Base-by-base conservation (phyloP, 2,329 filamentous ascomycete genomes). In the Cytospora chrysosperma region DNA sequence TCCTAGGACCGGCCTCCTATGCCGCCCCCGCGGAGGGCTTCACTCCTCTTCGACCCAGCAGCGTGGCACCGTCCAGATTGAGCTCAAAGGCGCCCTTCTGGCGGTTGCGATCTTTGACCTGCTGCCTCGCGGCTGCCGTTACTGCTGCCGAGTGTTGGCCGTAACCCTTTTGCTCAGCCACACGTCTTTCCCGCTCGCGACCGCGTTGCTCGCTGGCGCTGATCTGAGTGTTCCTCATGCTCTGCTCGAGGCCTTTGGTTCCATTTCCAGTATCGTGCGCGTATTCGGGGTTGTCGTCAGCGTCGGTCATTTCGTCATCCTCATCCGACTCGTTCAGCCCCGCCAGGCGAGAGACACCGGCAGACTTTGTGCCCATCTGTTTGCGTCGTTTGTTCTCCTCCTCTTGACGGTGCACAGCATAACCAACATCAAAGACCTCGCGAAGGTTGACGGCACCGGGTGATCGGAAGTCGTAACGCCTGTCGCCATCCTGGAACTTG, bases 401-500 rank as follows among this genome's bases (percentile, higher is more conserved):
- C 76, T 98, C 95, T 76, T 98, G 93, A 54, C 95, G 84, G 74
- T 98, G 95, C 10, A 99, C 95, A 10, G 95, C 94, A 72, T 99
- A 99, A n/a, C 92, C 90, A 56, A 99, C 94, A 72, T 99, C 95
- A 69, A 99, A 99, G 2, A 98, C 93, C 76, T 99, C 95, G 65
- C 95, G 92, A 15, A 99, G 81, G 74, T 98, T 98, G 76, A 99
- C 89, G 2, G 92, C 93, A 57, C 93, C 95, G 0, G 95, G 95
- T 0, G 93, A 98, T 63, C 95, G 87, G 87, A 98, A 99, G 75
- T 99, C 95, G 78, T 89, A 88, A 21, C 91, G 88, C 67, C 86
- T 88, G 30, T 90, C 89, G 43, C 81, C 76, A 37, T 85, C 84
- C 51, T 81, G 76, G 19, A 86, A 73, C 67, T 81, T 81, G 50